Evolutionary conservation across 2,329 filamentous ascomycete genomes (phyloP), one percentile per base, ranked within the genome.

Genomic region (Xylaria sp.): DNA sequence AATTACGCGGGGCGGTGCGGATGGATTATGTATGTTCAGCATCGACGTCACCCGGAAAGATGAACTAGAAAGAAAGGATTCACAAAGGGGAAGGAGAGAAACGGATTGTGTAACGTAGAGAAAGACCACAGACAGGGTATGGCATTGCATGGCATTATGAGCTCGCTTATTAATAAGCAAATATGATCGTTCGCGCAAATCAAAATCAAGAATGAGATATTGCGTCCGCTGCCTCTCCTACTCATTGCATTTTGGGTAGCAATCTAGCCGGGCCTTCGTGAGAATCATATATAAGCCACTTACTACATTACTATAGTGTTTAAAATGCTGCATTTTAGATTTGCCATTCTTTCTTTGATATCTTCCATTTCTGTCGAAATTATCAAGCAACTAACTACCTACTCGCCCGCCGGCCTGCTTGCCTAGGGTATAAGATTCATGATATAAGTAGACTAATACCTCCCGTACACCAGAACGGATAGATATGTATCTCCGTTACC

Each of bases 391-490:
- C 49, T 38, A 56, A 20, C 53, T 33, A 36, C 17, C 3, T 4
- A 38, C n/a, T 10, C 31, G 17, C 51, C 28, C 26, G 9, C 26
- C 31, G 54, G 49, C 38, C 28, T 57, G 17, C 40, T 23, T 58
- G 10, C 57, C 49, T 31, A 46, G 59, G 56, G 59, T 69, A 69
- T 69, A 61, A 23, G 48, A 51, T 31, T 63, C 59, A 59, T 48
- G 17, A 63, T 17, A 44, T 57, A 48, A 20, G 54, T 53, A 31
- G 49, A 33, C 15, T n/a, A 51, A 48, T 28, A 15, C 48, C n/a
- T 66, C 44, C 33, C 33, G 46, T 49, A n/a, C 46, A 53, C 40
- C 23, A n/a, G 51, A 57, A 56, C 44, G 40, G 36, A 31, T 51
- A 51, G 10, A 33, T 33, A 33, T 33, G 33, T 33, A 33, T 33